Conservation (phyloP, 176 grass and related monocot genomes). For the Cymbopogon citratus region DNA sequence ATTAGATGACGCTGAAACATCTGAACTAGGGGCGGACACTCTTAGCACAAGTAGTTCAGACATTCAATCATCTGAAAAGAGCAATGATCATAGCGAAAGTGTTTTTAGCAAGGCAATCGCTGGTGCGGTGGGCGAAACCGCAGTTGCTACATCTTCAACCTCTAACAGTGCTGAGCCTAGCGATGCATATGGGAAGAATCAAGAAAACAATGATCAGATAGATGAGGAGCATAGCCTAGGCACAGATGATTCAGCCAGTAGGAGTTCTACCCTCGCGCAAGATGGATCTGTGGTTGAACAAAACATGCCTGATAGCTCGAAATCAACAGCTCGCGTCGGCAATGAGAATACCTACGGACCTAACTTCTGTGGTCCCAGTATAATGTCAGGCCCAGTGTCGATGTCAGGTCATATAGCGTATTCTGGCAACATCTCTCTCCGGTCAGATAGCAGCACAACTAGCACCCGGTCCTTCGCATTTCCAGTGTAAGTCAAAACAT, state of each 20-base stretch:
- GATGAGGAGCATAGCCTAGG: not conserved
- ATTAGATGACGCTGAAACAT: conserved; percentile 13
- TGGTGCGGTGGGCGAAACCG: not conserved
- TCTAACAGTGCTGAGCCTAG: not conserved
- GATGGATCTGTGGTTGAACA: not conserved
- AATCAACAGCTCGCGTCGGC: not conserved
- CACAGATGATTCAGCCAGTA: not conserved
- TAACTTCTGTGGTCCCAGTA: conserved; percentile 27
- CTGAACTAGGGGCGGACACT: not conserved
- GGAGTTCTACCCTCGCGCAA: not conserved
- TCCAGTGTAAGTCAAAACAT: conserved; percentile 58
- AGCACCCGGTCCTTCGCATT: conserved; percentile 87
- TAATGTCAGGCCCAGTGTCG: conserved; percentile 39
- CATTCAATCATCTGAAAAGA: conserved; percentile 20
- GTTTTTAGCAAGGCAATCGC: not conserved
- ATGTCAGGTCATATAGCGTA: conserved; percentile 55
- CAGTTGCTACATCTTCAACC: conserved; percentile 3
- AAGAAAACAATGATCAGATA: not conserved
- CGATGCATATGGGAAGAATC: conserved; percentile 1
- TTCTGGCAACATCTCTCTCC: conserved; percentile 63
- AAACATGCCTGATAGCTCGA: conserved; percentile 8
- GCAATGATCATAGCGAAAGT: not conserved
- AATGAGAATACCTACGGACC: conserved; percentile 11
- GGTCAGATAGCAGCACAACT: conserved; percentile 82
- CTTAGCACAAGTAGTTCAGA: conserved; percentile 3